Evolutionary conservation across 2,329 filamentous ascomycete species (phyloP).

Genomic region (Rasamsonia emersonii): DNA sequence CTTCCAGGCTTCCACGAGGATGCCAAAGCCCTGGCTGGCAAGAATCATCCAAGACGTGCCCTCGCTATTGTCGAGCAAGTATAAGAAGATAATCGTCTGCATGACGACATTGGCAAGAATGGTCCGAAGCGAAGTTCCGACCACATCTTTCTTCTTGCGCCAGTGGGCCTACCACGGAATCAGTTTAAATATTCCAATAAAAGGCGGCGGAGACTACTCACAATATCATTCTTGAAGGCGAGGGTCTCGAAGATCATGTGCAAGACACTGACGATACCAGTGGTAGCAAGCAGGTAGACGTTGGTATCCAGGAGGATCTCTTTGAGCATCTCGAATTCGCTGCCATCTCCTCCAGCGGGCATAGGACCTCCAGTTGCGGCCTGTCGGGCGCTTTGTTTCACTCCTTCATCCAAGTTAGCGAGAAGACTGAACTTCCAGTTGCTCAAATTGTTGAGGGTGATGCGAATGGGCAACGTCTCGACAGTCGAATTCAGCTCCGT

Average conservation of each 20-base stretch:
- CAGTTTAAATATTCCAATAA: conserved; percentile 10
- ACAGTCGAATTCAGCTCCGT: conserved; percentile 84
- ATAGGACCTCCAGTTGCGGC: conserved; percentile 64
- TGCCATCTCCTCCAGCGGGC: conserved; percentile 76
- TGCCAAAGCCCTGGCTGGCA: conserved; percentile 80
- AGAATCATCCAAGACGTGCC: conserved; percentile 99
- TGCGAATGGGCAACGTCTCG: conserved; percentile 68
- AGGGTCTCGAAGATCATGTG: conserved; percentile 95
- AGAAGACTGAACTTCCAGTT: conserved; percentile 88
- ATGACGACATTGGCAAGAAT: conserved; percentile 97
- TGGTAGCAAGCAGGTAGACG: conserved; percentile 78
- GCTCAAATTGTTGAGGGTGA: conserved; percentile 71
- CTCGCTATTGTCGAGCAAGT: conserved; percentile 93
- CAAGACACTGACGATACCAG: conserved; percentile 71
- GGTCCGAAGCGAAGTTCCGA: conserved; percentile 90
- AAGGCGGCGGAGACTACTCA: conserved; percentile 21
- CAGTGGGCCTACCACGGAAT: conserved; percentile 60
- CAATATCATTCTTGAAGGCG: conserved; percentile 94
- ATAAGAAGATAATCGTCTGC: conserved; percentile 92
- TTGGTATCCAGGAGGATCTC: conserved; percentile 91
- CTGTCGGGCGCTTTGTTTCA: conserved; percentile 72
- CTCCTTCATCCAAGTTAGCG: conserved; percentile 75
- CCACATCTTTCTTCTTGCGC: conserved; percentile 99
- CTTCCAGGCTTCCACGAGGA: conserved; percentile 79
- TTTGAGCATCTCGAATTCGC: conserved; percentile 95